Conservation (phyloP, 2,329 filamentous ascomycete species). For the Diaporthe batatas region DNA sequence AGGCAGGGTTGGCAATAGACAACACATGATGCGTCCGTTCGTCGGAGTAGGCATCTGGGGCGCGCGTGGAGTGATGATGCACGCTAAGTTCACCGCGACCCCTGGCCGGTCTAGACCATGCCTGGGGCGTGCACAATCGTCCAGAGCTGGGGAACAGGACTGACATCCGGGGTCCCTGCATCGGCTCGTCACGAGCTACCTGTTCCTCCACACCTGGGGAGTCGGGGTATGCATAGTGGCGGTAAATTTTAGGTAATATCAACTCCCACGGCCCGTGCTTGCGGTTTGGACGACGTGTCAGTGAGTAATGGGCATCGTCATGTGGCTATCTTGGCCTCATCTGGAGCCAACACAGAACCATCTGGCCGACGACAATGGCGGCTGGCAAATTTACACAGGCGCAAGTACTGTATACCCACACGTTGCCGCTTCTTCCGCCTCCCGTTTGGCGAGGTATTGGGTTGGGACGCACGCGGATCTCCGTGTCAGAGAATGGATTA, state of each 20-base stretch:
- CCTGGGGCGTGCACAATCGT: conserved; percentile 34
- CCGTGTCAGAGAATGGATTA: neutral
- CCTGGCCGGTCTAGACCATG: conserved; percentile 26
- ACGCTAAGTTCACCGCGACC: conserved; percentile 16
- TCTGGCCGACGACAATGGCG: conserved; percentile 1
- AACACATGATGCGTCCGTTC: conserved; percentile 32
- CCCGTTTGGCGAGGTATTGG: neutral
- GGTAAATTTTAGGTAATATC: conserved; percentile 29
- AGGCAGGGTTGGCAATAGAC: conserved; percentile 31
- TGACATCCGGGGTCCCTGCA: conserved; percentile 5
- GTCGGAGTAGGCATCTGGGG: conserved; percentile 26
- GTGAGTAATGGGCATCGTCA: conserved; percentile 33
- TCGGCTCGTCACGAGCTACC: conserved; percentile 33
- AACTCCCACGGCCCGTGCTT: conserved; percentile 29
- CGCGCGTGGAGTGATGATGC: neutral
- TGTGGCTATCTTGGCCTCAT: conserved; percentile 31
- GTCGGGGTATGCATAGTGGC: conserved; percentile 23
- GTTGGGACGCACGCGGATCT: neutral
- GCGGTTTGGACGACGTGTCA: conserved; percentile 29
- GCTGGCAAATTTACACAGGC: neutral
- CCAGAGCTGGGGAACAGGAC: neutral
- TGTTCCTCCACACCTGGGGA: conserved; percentile 29
- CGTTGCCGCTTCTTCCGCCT: neutral
- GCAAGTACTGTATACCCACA: conserved; percentile 1
- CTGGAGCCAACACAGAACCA: conserved; percentile 23